Conservation (phyloP, 192 early-diverging fungal genomes). For the Podila minutissima region DNA sequence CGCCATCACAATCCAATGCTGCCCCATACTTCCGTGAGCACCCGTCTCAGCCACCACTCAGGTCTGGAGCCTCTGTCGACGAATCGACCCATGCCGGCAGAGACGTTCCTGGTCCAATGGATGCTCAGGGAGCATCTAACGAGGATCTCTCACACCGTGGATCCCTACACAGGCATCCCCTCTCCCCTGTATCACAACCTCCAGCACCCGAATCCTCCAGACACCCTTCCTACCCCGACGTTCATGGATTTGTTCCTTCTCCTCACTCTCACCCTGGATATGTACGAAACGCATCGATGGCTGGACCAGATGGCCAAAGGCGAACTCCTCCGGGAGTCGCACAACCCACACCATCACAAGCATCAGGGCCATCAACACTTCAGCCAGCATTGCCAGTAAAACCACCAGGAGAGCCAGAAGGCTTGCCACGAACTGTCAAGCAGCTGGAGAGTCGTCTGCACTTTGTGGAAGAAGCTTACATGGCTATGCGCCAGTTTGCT, state of each 20-base stretch:
- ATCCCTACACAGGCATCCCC: slow-evolving; percentile 22
- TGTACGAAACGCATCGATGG: neutral
- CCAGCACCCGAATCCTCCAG: neutral
- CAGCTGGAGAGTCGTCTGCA: slow-evolving; percentile 27
- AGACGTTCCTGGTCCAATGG: neutral
- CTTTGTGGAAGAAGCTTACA: slow-evolving; percentile 42
- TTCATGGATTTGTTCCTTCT: slow-evolving; percentile 1
- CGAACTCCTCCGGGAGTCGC: too few relatives aligned
- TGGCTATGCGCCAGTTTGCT: slow-evolving; percentile 37
- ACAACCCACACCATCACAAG: neutral
- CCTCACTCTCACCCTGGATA: slow-evolving; percentile 2
- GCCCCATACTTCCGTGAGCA: slow-evolving; percentile 21
- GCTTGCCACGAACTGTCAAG: slow-evolving; percentile 26
- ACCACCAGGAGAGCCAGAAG: slow-evolving; percentile 2
- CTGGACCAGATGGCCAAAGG: neutral
- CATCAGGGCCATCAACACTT: slow-evolving; percentile 1
- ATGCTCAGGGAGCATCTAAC: neutral
- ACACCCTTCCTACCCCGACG: slow-evolving; percentile 2
- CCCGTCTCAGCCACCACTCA: slow-evolving; percentile 3
- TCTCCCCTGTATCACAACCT: slow-evolving; percentile 22
- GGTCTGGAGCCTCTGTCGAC: slow-evolving; percentile 5
- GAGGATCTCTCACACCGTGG: slow-evolving; percentile 2
- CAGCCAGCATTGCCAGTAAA: slow-evolving; percentile 1
- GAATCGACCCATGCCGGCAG: slow-evolving; percentile 1
- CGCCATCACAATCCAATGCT: slow-evolving; percentile 5